Percentiles rank a stretch among this genome's conserved stretches.
Evolutionary conservation across 768 basidiomycete genomes (phyloP).

Genomic region (Hemileccinum rubropunctum): DNA sequence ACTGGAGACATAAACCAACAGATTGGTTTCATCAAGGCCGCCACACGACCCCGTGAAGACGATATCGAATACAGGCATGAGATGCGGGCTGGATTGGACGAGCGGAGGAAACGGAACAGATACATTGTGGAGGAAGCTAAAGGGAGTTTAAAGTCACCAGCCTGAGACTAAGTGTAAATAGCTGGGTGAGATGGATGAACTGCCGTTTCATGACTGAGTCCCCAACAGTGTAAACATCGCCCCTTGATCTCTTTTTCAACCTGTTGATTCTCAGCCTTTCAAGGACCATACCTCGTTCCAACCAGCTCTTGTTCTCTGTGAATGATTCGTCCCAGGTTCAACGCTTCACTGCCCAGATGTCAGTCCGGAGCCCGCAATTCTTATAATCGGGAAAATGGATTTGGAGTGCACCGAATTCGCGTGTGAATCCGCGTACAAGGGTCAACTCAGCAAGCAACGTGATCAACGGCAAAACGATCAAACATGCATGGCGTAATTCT

Average conservation of each 20-base stretch:
- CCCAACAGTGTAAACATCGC: too few species aligned
- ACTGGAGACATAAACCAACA: constrained; percentile 65
- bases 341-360: neutral
- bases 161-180: too few species aligned
- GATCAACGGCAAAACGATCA: neutral
- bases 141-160: too few species aligned
- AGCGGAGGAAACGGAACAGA: too few species aligned
- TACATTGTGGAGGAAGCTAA: neutral
- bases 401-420: constrained; percentile 4
- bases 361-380: too few species aligned
- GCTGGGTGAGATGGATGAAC: too few species aligned
- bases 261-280: too few species aligned
- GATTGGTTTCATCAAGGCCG: constrained; percentile 85
- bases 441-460: neutral
- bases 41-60: constrained; percentile 84
- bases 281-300: too few species aligned
- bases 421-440: constrained; percentile 13
- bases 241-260: too few species aligned
- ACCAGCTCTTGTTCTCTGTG: constrained; percentile 4
- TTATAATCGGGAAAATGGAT: constrained; percentile 16
- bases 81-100: neutral
- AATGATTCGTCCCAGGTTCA: neutral
- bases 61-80: constrained; percentile 61
- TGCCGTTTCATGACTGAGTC: too few species aligned
- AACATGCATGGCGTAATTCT: neutral